phyloP scores from a whole-genome alignment of 1,284 basidiomycete genomes.

The Cutaneotrichosporon sp. region DNA sequence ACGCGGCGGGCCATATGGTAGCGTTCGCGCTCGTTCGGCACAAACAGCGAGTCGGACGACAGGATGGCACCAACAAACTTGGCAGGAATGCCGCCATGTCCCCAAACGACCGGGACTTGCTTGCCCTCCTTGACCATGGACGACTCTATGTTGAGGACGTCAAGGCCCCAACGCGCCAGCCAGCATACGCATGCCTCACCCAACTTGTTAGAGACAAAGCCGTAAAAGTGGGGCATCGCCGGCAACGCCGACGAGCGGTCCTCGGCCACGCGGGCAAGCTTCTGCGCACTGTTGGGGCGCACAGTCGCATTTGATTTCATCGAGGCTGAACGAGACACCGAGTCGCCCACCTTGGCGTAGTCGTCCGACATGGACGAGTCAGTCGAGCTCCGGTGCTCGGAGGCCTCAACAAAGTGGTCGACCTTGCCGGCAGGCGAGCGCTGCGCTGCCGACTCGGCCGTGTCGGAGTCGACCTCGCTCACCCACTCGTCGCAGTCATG shows the following conservation, averaged over 20 bases:
- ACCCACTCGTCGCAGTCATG: slow-evolving; percentile 11
- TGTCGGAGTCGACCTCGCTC: slow-evolving; percentile 6
- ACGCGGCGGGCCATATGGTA: slow-evolving; percentile 72
- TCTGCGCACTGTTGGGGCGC: neutral
- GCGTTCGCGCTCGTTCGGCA: slow-evolving; percentile 69
- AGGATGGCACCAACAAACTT: slow-evolving; percentile 69
- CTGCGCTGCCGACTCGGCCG: neutral
- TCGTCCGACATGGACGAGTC: slow-evolving; percentile 15
- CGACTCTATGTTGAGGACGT: slow-evolving; percentile 67
- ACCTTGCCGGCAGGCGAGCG: neutral
- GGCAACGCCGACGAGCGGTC: slow-evolving; percentile 4
- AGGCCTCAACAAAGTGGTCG: neutral
- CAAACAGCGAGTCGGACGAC: slow-evolving; percentile 73
- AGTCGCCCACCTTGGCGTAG: slow-evolving; percentile 6
- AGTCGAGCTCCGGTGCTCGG: slow-evolving; percentile 5
- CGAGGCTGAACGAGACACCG: slow-evolving; percentile 7
- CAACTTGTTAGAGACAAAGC: slow-evolving; percentile 77
- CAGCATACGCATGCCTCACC: slow-evolving; percentile 85
- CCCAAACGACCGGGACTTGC: slow-evolving; percentile 54
- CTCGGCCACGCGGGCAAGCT: neutral
- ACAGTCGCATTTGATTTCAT: slow-evolving; percentile 11
- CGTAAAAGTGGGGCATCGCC: slow-evolving; percentile 60
- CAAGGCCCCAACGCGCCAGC: slow-evolving; percentile 77
- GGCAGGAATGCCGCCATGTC: slow-evolving; percentile 63
- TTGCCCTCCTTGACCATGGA: slow-evolving; percentile 15